A percentile compares a stretch with the other conserved stretches of the same genome.
These are phyloP conservation scores for Calonectria montana DNA, from an alignment of 2,329 filamentous ascomycete species.

Conservation along the genomic window DNA sequence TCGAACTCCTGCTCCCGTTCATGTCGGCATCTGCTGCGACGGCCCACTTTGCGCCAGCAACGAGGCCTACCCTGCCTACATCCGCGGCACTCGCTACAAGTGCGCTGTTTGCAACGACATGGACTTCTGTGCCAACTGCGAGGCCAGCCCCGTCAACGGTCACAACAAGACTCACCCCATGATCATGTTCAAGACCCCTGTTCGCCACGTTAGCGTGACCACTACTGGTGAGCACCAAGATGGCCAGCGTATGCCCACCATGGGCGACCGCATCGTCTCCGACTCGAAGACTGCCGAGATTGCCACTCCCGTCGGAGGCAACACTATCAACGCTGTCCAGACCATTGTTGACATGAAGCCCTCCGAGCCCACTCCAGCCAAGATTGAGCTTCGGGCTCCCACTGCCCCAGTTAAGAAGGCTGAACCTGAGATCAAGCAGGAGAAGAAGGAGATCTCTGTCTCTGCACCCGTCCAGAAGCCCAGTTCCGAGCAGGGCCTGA, in stretches of 20 bases:
- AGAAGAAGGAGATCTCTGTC: slow-evolving; percentile 26
- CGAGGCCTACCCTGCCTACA: slow-evolving; percentile 73
- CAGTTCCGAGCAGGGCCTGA: slow-evolving; percentile 49
- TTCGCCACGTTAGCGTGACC: slow-evolving; percentile 87
- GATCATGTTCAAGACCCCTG: slow-evolving; percentile 95
- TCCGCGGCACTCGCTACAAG: slow-evolving; percentile 92
- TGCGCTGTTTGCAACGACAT: slow-evolving; percentile 95
- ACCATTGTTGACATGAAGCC: slow-evolving; percentile 71
- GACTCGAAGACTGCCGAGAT: slow-evolving; percentile 63
- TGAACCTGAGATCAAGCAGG: slow-evolving; percentile 33
- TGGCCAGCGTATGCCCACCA: slow-evolving; percentile 71
- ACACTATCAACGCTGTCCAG: slow-evolving; percentile 67
- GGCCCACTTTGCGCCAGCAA: slow-evolving; percentile 82
- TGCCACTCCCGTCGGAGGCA: slow-evolving; percentile 56
- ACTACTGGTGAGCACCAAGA: slow-evolving; percentile 82
- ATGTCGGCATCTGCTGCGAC: slow-evolving; percentile 93
- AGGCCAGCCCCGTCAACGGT: slow-evolving; percentile 83
- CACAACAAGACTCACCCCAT: slow-evolving; percentile 98
- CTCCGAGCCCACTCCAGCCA: slow-evolving; percentile 12
- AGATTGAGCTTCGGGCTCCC: neutral
- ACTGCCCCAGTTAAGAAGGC: slow-evolving; percentile 37
- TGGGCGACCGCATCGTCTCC: slow-evolving; percentile 72
- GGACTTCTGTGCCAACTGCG: slow-evolving; percentile 95
- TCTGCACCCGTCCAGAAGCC: neutral
- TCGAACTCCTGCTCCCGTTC: slow-evolving; percentile 58